These are phyloP conservation scores for Sporothrix schenckii DNA, from an alignment of 2,329 filamentous ascomycete genomes.

Conservation along the genomic window DNA sequence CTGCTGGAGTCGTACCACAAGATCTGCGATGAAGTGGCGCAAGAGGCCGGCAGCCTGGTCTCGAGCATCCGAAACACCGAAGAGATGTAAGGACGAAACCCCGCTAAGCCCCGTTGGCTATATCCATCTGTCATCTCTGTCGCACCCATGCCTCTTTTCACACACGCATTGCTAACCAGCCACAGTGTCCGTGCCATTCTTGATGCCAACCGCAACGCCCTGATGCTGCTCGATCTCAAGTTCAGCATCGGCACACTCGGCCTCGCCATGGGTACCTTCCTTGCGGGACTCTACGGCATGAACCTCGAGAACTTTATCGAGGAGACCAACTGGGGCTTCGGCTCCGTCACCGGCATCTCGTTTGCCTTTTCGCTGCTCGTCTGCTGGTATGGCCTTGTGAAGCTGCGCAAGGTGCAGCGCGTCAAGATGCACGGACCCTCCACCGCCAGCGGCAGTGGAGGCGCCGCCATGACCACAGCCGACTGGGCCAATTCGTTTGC, in stretches of 20 bases:
- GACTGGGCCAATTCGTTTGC: slow-evolving; percentile 30
- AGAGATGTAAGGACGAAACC: slow-evolving; percentile 75
- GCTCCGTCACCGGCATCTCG: slow-evolving; percentile 70
- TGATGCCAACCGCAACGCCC: slow-evolving; percentile 94
- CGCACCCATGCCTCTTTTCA: background rate
- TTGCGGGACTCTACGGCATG: slow-evolving; percentile 99
- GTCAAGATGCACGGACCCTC: slow-evolving; percentile 42
- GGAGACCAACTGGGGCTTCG: slow-evolving; percentile 86
- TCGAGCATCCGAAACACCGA: slow-evolving; percentile 96
- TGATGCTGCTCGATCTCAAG: slow-evolving; percentile 96
- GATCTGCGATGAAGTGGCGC: slow-evolving; percentile 95
- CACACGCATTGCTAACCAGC: slow-evolving; percentile 52
- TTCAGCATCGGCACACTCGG: slow-evolving; percentile 94
- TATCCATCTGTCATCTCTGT: too few relatives aligned
- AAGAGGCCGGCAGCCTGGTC: slow-evolving; percentile 89
- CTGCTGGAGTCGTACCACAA: slow-evolving; percentile 97
- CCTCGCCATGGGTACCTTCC: slow-evolving; percentile 90
- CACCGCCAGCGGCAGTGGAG: slow-evolving; percentile 12
- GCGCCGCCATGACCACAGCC: background rate
- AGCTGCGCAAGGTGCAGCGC: slow-evolving; percentile 65
- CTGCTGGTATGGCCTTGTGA: slow-evolving; percentile 79
- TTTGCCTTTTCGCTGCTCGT: slow-evolving; percentile 74
- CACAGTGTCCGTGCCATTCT: slow-evolving; percentile 78
- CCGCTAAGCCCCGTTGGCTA: background rate
- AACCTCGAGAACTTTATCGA: slow-evolving; percentile 99